Base-by-base conservation (phyloP, 768 basidiomycete genomes). In the Amanita exitialis region DNA sequence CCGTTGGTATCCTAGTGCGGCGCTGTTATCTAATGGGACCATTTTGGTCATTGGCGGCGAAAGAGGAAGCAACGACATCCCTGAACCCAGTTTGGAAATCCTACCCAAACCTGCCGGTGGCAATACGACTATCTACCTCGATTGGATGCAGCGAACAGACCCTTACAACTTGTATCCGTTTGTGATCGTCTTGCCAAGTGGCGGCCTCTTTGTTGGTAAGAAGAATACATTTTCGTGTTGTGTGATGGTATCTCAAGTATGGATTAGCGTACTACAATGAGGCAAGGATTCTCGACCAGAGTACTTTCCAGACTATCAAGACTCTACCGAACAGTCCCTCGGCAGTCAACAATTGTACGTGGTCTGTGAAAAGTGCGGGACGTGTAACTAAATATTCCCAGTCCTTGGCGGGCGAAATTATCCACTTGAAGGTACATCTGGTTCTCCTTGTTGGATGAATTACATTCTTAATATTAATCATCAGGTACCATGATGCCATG, bases 121-220 rank as follows among this genome's bases (percentile, higher is more conserved):
- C 15, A 68, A 72, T 47, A 87, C 85, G 0, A 67, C 70, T 8
- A 51, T 83, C 47, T 70, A 77, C 44, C 72, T 89, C 47, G 81
- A 83, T 53, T 89, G 78, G 69, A 68, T 90, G 28, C 61, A 69
- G 30, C 73, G 85, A 23, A 89, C 88, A 4, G 82, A 90, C 58
- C 88, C 88, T 0, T 80, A 86, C 59, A 89, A 89, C 57, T 63
- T 90, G 44, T 90, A 90, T 58, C 87, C 88, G 0, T 90, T 86
- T 70, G 65, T 90, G 30, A 63, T 82, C 49, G 72, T 88, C 6
- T 73, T 90, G 13, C 86, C 88, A 0, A 81, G 80, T 41, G 78
- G 78, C 1, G 73, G 74, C 30, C 66, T 90, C 57, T 89, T 90
- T 61, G 73, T 85, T 36, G 82, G 86, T 84, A 45, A 46, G 77